phyloP scores from a whole-genome alignment of 371 early-diverging fungal species.

The Mucor sp. region DNA sequence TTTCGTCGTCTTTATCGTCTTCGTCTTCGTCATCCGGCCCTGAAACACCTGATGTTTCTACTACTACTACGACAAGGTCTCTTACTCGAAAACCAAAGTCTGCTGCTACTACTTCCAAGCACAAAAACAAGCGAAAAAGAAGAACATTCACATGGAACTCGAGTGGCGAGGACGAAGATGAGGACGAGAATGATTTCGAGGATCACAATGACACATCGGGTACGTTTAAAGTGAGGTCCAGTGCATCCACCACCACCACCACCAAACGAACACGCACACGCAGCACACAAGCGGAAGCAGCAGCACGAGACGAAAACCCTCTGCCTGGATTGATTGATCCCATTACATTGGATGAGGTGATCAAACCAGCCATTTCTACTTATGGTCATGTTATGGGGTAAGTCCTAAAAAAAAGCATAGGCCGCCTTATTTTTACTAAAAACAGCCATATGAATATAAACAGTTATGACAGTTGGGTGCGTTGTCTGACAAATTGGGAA shows the following conservation, averaged over 20 bases:
- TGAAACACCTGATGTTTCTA: not conserved
- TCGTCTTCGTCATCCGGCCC: not conserved
- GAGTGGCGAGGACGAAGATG: slow-evolving; percentile 51
- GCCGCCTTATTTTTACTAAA: not conserved
- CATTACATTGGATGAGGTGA: slow-evolving; percentile 88
- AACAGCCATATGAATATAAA: not conserved
- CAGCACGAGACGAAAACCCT: slow-evolving; percentile 68
- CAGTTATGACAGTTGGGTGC: slow-evolving; percentile 89
- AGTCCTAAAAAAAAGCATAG: slow-evolving; percentile 4
- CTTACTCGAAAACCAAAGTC: not conserved
- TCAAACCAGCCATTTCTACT: slow-evolving; percentile 93
- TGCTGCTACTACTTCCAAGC: slow-evolving; percentile 2
- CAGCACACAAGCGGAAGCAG: slow-evolving; percentile 17
- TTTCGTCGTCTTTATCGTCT: not conserved
- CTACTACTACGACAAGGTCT: too few species aligned
- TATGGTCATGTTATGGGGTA: slow-evolving; percentile 95
- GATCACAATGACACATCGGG: slow-evolving; percentile 68
- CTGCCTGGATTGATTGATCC: slow-evolving; percentile 92
- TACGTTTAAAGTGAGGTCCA: slow-evolving; percentile 56
- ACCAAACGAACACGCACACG: slow-evolving; percentile 22
- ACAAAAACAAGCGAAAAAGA: slow-evolving; percentile 43
- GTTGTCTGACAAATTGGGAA: slow-evolving; percentile 82
- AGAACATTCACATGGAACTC: slow-evolving; percentile 21
- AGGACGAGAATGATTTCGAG: slow-evolving; percentile 53
- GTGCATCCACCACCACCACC: not conserved